Evolutionary conservation across 148 eudicot species (phyloP), one percentile per base, ranked within the genome.

Genomic region (Vaccinium corymbosum): DNA sequence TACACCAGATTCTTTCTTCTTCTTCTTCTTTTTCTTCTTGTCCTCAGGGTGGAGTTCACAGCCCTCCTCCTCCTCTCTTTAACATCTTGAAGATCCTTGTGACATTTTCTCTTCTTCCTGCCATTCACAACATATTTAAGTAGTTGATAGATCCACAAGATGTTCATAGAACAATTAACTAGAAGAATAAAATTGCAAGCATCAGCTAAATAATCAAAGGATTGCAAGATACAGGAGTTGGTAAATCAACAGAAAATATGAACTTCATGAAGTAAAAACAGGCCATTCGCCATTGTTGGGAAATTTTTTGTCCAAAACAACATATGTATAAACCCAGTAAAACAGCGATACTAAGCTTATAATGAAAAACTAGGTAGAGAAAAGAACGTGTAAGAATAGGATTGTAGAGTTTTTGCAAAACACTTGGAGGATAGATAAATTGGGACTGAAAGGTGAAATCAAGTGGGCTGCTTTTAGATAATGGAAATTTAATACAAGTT

Each of bases 71-170:
- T 88, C 83, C 89, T 88, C 86, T 73, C 84, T 55, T 80, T 87
- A 81, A 61, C 89, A 87, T 82, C 81, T 77, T 76, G 81, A 68
- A 84, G 78, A 64, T 59, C 82, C 78, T 78, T 79, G 38, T 86
- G 81, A 70, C 89, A 75, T 64, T 78, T 91, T 85, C 89, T 92
- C 90, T 93, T 96, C 83, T 82, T 88, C 87, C 98, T 94, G 86
- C 83, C 42, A 84, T 70, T 62, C 73, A 86, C 52, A 61, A 83
- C n/a, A 32, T 22, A 19, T 49, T 50, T 22, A 73, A 76, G 16
- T 38, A 53, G 73, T 42, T 2, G 35, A 70, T 49, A 42, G 19
- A 11, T 62, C 80, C 66, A 59, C 29, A 82, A 73, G 55, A 56
- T 57, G 27, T 56, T 53, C 78, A 16, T 22, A 72, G 3, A 35